phyloP scores from a whole-genome alignment of 2,329 filamentous ascomycete genomes.

The Penicillium corylophilum region DNA sequence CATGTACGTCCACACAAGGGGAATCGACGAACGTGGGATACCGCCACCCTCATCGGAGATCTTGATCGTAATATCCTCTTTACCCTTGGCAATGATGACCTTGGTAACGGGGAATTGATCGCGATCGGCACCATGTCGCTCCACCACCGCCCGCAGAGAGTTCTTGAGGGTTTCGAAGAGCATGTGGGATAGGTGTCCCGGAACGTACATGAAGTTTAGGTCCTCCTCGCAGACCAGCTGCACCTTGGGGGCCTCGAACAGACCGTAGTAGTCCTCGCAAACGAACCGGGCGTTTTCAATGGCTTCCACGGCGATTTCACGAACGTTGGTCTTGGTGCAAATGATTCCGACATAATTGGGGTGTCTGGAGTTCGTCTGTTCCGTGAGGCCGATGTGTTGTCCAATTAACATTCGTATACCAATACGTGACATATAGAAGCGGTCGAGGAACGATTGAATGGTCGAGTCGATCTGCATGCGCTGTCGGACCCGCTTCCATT shows the following conservation, averaged over 20 bases:
- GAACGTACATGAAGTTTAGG: conserved; percentile 99
- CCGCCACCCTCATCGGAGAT: conserved; percentile 95
- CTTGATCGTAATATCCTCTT: conserved; percentile 99
- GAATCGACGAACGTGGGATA: conserved; percentile 88
- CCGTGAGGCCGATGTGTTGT: conserved; percentile 94
- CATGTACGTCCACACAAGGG: conserved; percentile 99
- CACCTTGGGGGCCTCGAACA: conserved; percentile 95
- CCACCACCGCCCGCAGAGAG: conserved; percentile 92
- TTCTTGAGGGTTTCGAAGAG: conserved; percentile 99
- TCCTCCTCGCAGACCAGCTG: conserved; percentile 93
- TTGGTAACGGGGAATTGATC: conserved; percentile 96
- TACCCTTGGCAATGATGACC: conserved; percentile 94
- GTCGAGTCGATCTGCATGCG: conserved; percentile 97
- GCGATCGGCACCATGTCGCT: conserved; percentile 90
- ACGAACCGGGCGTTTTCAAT: conserved; percentile 99
- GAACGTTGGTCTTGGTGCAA: conserved; percentile 96
- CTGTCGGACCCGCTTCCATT: conserved; percentile 95
- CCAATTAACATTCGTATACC: conserved; percentile 99
- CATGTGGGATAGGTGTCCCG: conserved; percentile 98
- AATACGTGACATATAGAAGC: conserved; percentile 99
- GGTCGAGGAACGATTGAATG: conserved; percentile 95
- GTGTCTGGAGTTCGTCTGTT: conserved; percentile 85
- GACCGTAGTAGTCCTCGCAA: conserved; percentile 95
- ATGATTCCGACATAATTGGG: conserved; percentile 97
- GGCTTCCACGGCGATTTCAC: conserved; percentile 90